Base-by-base conservation (phyloP, 2,329 filamentous ascomycete genomes). In the Ramularia collo-cygni region DNA sequence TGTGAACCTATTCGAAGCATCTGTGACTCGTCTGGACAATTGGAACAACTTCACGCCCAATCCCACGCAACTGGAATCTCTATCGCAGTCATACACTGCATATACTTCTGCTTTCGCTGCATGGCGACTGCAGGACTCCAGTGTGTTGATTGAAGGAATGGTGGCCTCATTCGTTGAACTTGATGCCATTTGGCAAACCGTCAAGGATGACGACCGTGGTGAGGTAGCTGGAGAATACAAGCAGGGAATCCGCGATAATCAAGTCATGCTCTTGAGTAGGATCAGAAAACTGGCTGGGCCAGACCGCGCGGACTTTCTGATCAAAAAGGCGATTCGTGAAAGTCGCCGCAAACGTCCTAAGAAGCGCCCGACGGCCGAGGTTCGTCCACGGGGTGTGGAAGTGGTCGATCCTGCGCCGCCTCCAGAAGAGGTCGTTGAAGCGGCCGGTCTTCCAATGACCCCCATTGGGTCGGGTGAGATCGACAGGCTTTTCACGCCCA, bases 111-210 rank as follows among this genome's bases (percentile, higher is more conserved):
- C 83, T 1, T 89, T 92, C 56, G 83, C 85, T 44, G 79, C 83
- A 3, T 92, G 85, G 85, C 87, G 89, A 62, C 81, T 85, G 2
- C 76, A 84, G 37, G 85, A 90, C 58, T 85, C 83, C 0, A 80
- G 80, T 38, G 80, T 84, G 0, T 68, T 92, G 4, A 78, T 90
- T 37, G 83, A 89, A 53, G 81, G 86, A 40, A 89, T 92, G 85
- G 72, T 90, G n/a, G 75, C 85, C 55, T 84, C 87, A 49, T 89
- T 90, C 60, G 83, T 89, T 13, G 85, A 88, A 57, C 74, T 92
- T 2, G 85, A 92, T 55, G 81, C 81, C 26, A 90, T 90, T 34
- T 84, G 84, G 71, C 83, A 88, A 57, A 85, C 82, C 2, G 83
- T 92, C 58, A 88, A 87, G 60, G 80, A 87, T 53, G 80, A 81